Evolutionary conservation across 306 rosid genomes (phyloP), one percentile per base, ranked within the genome.

Genomic region (Malus asiatica): DNA sequence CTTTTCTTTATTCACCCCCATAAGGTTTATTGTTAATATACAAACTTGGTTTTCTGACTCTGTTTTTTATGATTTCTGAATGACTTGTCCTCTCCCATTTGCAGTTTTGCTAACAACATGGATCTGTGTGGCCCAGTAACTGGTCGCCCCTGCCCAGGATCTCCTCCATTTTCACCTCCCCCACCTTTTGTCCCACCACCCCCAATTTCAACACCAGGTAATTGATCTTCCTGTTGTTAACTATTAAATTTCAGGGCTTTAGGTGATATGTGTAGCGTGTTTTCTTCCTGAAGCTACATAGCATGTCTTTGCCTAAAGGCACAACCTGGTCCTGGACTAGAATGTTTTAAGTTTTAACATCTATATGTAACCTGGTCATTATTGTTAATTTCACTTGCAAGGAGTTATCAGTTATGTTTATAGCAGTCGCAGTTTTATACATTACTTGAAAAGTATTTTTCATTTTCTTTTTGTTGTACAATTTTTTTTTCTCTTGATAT

Each of bases 141-240:
- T 68, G 97, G 97, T 60, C 98, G 72, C 58, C 99, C 99, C 30
- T 96, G 99, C 88, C 99, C 99, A 22, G 98, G 98, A 74, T 92
- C 99, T 69, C 99, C 99, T 59, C 99, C 99, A 73, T 96, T 96
- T 83, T 92, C 99, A 71, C 99, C 99, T 68, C 99, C 99, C 77
- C 99, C 99, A 5, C 99, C 99, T 29, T 96, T 92, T 89, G 91
- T 92, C 8, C 99, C 96, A 61, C 97, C 99, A 11, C 90, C 98
- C 3, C 96, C 99, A 53, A 83, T 88, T 70, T 83, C 99, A 78
- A 66, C 77, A 62, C 98, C 97, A 80, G 99, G 99, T 95, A 86
- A 87, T 70, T 92, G 86, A 87, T 70, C 35, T 62, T 83, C 70
- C 61, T 78, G 19, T 72, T 68, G 12, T n/a, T 77, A 22, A 48